Conservation (phyloP, 2,329 filamentous ascomycete species). For the Phyllosticta citriasiana region DNA sequence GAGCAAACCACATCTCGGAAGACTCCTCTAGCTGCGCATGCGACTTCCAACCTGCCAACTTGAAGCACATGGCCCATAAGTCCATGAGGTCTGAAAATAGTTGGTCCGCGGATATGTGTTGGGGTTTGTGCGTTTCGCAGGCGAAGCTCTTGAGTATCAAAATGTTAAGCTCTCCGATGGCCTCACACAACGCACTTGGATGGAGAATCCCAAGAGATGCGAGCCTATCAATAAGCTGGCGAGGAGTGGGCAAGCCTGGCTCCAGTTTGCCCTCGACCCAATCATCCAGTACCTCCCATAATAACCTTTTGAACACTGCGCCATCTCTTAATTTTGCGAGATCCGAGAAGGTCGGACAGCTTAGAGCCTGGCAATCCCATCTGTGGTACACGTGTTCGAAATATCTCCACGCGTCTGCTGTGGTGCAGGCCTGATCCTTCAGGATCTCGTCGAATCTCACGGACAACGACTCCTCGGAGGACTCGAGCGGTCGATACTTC, state of each 20-base stretch:
- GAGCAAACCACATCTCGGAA: neutral
- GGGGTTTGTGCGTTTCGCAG: neutral
- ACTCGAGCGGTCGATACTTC: neutral
- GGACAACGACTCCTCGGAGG: neutral
- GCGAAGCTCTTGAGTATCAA: slow-evolving; percentile 11
- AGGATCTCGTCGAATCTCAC: neutral
- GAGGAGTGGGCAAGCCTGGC: slow-evolving; percentile 15
- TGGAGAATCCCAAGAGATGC: slow-evolving; percentile 21
- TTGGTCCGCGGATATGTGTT: neutral
- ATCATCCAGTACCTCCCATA: slow-evolving; percentile 11
- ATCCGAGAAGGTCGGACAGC: slow-evolving; percentile 16
- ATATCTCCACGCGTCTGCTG: slow-evolving; percentile 19
- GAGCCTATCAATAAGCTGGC: slow-evolving; percentile 19
- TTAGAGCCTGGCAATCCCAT: slow-evolving; percentile 21
- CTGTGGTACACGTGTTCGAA: slow-evolving; percentile 22
- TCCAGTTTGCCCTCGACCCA: slow-evolving; percentile 15
- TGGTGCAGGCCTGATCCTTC: neutral
- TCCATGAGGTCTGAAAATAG: neutral
- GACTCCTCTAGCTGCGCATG: neutral
- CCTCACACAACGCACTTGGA: slow-evolving; percentile 16
- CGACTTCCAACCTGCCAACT: neutral
- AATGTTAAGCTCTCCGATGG: slow-evolving; percentile 18
- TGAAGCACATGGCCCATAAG: neutral
- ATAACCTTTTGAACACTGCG: slow-evolving; percentile 18
- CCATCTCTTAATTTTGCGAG: slow-evolving; percentile 14